These are phyloP conservation scores for Stereocaulon alpinum DNA, from an alignment of 495 filamentous ascomycete species.

Conservation along the genomic window DNA sequence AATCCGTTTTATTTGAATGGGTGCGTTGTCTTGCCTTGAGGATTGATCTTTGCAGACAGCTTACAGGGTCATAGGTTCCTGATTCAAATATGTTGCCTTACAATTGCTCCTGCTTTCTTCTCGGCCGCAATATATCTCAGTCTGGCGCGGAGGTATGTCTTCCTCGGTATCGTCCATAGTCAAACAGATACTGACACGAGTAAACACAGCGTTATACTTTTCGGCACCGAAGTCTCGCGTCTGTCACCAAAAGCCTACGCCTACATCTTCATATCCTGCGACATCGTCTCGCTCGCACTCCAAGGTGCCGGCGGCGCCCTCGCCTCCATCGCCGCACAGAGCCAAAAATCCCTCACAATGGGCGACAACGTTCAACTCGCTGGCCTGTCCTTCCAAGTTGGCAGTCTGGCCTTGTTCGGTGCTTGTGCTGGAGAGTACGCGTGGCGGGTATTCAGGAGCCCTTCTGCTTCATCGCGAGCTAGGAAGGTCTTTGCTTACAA, in stretches of 20 bases:
- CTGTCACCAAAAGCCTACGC: conserved; percentile 48
- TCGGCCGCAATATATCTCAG: conserved; percentile 56
- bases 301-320: conserved; percentile 56
- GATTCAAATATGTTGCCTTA: conserved; percentile 55
- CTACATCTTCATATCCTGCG: conserved; percentile 55
- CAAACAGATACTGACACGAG: conserved; percentile 44
- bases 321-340: conserved; percentile 39
- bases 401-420: conserved; percentile 48
- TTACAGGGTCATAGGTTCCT: conserved; percentile 38
- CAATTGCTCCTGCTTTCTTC: conserved; percentile 53
- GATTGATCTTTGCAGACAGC: neutral
- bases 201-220: conserved; percentile 42
- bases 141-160: conserved; percentile 24
- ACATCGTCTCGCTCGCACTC: conserved; percentile 49
- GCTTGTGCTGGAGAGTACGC: conserved; percentile 40
- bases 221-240: conserved; percentile 41
- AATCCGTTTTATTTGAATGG: conserved; percentile 49
- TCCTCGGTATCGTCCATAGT: neutral
- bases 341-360: conserved; percentile 25
- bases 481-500: conserved; percentile 22
- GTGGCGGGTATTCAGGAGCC: conserved; percentile 4
- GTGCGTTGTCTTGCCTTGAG: neutral
- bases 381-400: conserved; percentile 58
- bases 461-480: conserved; percentile 7
- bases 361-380: conserved; percentile 59